A percentile compares a stretch with the other conserved stretches of the same genome.
Evolutionary conservation across 75 land plant species (phyloP).

Genomic region (Cupressus sempervirens): DNA sequence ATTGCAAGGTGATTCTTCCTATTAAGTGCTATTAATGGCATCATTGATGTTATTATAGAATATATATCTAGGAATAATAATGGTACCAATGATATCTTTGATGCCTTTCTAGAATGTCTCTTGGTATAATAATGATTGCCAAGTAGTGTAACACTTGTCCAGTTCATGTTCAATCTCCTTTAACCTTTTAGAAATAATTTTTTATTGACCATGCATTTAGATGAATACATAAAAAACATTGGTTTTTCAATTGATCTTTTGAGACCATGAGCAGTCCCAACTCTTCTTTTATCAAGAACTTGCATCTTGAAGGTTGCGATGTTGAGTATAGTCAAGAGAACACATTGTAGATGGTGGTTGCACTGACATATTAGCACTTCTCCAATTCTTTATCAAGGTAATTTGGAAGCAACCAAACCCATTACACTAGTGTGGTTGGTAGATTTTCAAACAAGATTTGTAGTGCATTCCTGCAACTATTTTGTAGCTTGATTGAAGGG

Average conservation of each 20-base stretch:
- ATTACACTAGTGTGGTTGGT: too few species aligned
- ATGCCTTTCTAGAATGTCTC: slow-evolving; percentile 1
- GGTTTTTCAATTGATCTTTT: neutral
- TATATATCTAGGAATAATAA: too few species aligned
- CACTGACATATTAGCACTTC: neutral
- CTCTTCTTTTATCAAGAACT: neutral
- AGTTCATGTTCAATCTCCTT: too few species aligned
- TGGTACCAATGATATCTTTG: slow-evolving; percentile 4
- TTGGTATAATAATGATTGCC: too few species aligned
- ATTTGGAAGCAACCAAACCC: too few species aligned
- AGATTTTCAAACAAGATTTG: too few species aligned
- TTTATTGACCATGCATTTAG: too few species aligned
- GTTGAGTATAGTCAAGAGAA: neutral
- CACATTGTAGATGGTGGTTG: neutral
- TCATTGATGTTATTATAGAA: slow-evolving; percentile 7
- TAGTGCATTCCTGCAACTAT: too few species aligned
- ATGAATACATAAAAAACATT: too few species aligned
- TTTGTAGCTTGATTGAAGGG: neutral
- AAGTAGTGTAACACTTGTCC: too few species aligned
- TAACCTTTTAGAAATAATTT: too few species aligned
- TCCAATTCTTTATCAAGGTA: too few species aligned
- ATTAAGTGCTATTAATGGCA: neutral
- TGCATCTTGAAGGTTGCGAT: neutral
- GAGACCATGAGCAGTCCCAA: neutral
- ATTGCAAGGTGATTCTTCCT: neutral